Conservation (phyloP, 2,329 filamentous ascomycete genomes). For the Beauveria brongniartii region DNA sequence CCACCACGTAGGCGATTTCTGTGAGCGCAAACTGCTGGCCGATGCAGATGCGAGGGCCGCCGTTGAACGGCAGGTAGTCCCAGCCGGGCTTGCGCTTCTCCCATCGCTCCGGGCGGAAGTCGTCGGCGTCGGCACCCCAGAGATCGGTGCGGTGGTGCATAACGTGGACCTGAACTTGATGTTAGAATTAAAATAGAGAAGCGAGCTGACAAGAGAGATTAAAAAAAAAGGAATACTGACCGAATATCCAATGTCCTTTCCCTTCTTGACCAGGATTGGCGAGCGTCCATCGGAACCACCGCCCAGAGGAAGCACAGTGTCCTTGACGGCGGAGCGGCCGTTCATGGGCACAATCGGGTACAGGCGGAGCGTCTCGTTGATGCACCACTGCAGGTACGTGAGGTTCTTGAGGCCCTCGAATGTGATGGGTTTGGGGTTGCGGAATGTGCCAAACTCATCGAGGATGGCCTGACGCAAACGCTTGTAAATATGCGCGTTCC, state of each 20-base stretch:
- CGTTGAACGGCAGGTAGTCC: constrained; percentile 22
- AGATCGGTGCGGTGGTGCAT: constrained; percentile 32
- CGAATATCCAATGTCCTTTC: constrained; percentile 33
- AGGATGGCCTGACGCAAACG: constrained; percentile 35
- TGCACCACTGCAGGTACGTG: constrained; percentile 19
- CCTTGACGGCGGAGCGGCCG: constrained; percentile 19
- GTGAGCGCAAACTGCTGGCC: constrained; percentile 22
- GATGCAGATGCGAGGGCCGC: constrained; percentile 21
- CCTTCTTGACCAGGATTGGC: constrained; percentile 42
- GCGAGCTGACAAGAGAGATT: too few relatives aligned
- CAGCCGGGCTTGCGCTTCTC: constrained; percentile 18
- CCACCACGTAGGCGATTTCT: constrained; percentile 18
- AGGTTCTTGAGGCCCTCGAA: constrained; percentile 18
- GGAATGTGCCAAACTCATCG: constrained; percentile 41
- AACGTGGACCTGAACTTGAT: constrained; percentile 8
- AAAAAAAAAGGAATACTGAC: background rate
- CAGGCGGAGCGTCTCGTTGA: constrained; percentile 18
- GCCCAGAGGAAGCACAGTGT: constrained; percentile 43
- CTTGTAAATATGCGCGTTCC: constrained; percentile 29
- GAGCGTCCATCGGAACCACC: constrained; percentile 39
- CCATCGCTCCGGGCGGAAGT: constrained; percentile 35
- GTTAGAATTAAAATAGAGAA: constrained; percentile 11
- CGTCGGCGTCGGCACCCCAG: constrained; percentile 30
- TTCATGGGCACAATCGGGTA: constrained; percentile 20
- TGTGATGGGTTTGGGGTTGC: constrained; percentile 18